Percentiles rank a stretch among this genome's conserved stretches.
phyloP scores from a whole-genome alignment of 306 rosid species.

The Prunus persica region DNA sequence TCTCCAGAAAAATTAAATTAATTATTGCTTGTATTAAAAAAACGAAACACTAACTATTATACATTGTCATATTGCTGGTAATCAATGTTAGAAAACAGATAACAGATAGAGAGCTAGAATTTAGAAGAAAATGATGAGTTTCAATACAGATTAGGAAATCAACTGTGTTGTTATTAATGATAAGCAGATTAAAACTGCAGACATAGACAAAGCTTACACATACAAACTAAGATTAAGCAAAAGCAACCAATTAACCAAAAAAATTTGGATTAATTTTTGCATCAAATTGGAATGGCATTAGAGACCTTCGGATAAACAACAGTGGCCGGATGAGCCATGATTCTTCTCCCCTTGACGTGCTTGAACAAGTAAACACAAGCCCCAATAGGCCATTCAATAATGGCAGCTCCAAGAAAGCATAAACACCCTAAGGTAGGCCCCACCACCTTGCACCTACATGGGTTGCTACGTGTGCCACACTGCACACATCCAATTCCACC shows the following conservation, averaged over 20 bases:
- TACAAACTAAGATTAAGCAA: neutral
- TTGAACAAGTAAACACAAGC: conserved; percentile 54
- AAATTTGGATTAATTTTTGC: neutral
- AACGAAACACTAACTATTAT: too few species aligned
- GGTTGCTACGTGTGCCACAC: conserved; percentile 66
- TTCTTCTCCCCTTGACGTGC: conserved; percentile 70
- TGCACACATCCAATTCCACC: conserved; percentile 56
- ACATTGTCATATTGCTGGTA: too few species aligned
- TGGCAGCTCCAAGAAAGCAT: conserved; percentile 55
- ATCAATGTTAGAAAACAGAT: too few species aligned
- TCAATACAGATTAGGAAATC: too few species aligned
- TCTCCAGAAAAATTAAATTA: too few species aligned
- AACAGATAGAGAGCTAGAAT: too few species aligned
- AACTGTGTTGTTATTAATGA: too few species aligned
- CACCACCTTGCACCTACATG: conserved; percentile 82
- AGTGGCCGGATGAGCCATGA: conserved; percentile 71
- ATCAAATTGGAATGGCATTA: conserved; percentile 44
- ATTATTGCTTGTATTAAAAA: too few species aligned
- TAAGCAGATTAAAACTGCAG: too few species aligned
- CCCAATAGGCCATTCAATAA: conserved; percentile 85
- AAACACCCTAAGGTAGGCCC: conserved; percentile 71
- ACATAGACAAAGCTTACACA: neutral
- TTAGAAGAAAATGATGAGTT: too few species aligned
- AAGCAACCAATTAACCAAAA: neutral
- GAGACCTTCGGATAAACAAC: conserved; percentile 58